Percentiles rank a stretch among this genome's conserved stretches.
phyloP scores from a whole-genome alignment of 805 yeast species.

The Myxozyma sirexii region DNA sequence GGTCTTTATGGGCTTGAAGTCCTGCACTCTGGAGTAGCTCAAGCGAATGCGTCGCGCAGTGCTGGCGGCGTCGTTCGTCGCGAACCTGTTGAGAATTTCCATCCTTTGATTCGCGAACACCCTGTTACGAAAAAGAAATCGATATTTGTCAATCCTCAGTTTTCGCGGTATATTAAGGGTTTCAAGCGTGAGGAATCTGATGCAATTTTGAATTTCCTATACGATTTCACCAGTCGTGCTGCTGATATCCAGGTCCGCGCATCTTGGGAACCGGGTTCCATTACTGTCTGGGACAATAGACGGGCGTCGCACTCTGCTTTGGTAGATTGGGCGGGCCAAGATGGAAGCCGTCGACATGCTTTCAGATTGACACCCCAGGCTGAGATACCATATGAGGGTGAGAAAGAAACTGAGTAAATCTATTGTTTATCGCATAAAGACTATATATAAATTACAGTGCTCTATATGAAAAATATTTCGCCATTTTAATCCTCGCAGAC shows the following conservation, averaged over 20 bases:
- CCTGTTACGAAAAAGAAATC: conserved; percentile 69
- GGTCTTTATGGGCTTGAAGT: conserved; percentile 59
- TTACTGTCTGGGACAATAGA: conserved; percentile 79
- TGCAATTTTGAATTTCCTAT: conserved; percentile 58
- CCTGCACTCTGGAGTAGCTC: conserved; percentile 63
- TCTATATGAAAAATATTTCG: neutral
- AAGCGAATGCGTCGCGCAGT: conserved; percentile 58
- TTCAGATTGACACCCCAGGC: conserved; percentile 76
- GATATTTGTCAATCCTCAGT: conserved; percentile 47
- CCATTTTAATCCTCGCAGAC: neutral
- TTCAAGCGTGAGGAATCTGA: conserved; percentile 73
- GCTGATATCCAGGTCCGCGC: conserved; percentile 72
- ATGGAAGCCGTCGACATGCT: conserved; percentile 63
- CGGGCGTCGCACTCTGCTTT: conserved; percentile 68
- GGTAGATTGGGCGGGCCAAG: conserved; percentile 56
- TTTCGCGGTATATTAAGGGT: conserved; percentile 68
- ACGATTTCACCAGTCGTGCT: conserved; percentile 52
- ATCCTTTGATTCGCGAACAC: conserved; percentile 64
- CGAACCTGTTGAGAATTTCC: conserved; percentile 55
- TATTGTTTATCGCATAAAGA: neutral
- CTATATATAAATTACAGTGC: neutral
- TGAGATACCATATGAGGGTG: conserved; percentile 55
- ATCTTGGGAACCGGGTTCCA: conserved; percentile 69
- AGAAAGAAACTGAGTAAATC: neutral
- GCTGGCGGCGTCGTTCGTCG: conserved; percentile 56